Percentiles rank a stretch among this genome's conserved stretches.
phyloP scores from a whole-genome alignment of 208 protist species.

The Trypanosoma melophagium region DNA sequence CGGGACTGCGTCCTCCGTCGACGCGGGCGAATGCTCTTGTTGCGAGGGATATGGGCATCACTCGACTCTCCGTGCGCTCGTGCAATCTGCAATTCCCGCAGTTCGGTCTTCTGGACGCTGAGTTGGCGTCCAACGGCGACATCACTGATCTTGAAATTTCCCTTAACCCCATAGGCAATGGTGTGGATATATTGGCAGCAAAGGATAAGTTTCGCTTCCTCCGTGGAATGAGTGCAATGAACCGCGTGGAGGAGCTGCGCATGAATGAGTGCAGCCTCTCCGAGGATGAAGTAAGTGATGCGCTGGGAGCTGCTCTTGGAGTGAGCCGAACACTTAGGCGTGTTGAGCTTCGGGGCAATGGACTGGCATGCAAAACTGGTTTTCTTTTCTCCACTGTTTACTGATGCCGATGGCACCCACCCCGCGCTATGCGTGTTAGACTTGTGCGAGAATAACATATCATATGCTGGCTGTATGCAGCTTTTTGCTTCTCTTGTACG shows the following conservation, averaged over 20 bases:
- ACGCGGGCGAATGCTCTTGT: slow-evolving; percentile 16
- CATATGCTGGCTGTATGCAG: slow-evolving; percentile 15
- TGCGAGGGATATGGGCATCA: slow-evolving; percentile 14
- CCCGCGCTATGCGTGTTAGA: slow-evolving; percentile 17
- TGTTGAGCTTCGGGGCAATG: slow-evolving; percentile 16
- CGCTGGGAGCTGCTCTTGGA: slow-evolving; percentile 16
- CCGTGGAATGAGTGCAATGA: neutral
- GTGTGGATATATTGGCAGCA: slow-evolving; percentile 12
- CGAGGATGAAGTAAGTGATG: slow-evolving; percentile 18
- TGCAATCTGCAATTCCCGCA: slow-evolving; percentile 9
- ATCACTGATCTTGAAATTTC: slow-evolving; percentile 17
- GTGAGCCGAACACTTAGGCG: slow-evolving; percentile 16
- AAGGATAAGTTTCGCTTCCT: slow-evolving; percentile 27
- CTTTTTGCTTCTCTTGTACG: slow-evolving; percentile 23
- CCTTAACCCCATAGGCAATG: slow-evolving; percentile 28
- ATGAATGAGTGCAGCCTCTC: slow-evolving; percentile 20
- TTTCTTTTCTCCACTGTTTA: slow-evolving; percentile 15
- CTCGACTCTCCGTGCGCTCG: slow-evolving; percentile 17
- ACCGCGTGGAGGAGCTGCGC: slow-evolving; percentile 14
- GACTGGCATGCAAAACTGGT: slow-evolving; percentile 11
- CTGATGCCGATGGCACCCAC: slow-evolving; percentile 17
- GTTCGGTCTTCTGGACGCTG: slow-evolving; percentile 5
- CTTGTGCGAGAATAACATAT: slow-evolving; percentile 22
- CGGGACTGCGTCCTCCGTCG: slow-evolving; percentile 7
- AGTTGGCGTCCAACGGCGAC: slow-evolving; percentile 25